Percentiles rank a stretch among this genome's conserved stretches.
phyloP scores from a whole-genome alignment of 2,329 filamentous ascomycete genomes.

The Blastomyces parvus region DNA sequence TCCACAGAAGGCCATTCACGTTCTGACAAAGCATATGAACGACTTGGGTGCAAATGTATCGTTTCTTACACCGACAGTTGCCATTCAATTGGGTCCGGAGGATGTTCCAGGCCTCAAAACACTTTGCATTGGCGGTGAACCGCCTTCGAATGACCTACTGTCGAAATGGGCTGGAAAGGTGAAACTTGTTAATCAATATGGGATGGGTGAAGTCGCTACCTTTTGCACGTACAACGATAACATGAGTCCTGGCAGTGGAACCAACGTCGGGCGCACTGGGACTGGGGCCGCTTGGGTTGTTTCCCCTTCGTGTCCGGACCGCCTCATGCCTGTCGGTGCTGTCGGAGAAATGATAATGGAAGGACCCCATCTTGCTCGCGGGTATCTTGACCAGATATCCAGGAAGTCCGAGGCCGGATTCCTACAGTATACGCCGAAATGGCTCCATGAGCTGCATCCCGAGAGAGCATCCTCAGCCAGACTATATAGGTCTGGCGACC shows the following conservation, averaged over 20 bases:
- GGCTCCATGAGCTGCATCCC: conserved; percentile 41
- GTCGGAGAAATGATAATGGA: conserved; percentile 31
- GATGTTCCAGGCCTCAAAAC: conserved; percentile 19
- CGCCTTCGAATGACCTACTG: conserved; percentile 16
- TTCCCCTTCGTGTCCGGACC: conserved; percentile 25
- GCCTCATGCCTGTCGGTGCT: conserved; percentile 30
- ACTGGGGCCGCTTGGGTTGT: conserved; percentile 25
- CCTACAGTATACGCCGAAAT: conserved; percentile 44
- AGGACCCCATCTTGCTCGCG: conserved; percentile 30
- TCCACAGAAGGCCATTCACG: conserved; percentile 13
- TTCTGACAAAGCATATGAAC: conserved; percentile 17
- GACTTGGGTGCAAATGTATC: conserved; percentile 17
- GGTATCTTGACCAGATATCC: conserved; percentile 32
- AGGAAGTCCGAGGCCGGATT: conserved; percentile 26
- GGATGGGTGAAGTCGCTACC: conserved; percentile 19
- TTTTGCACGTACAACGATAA: conserved; percentile 11
- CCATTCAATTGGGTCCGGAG: conserved; percentile 16
- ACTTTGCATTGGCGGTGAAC: conserved; percentile 21
- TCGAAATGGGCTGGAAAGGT: conserved; percentile 17
- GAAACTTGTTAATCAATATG: conserved; percentile 20
- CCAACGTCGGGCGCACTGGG: conserved; percentile 10
- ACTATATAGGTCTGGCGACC: conserved; percentile 78
- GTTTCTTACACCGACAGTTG: conserved; percentile 21
- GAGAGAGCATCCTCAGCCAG: conserved; percentile 51
- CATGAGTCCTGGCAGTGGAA: conserved; percentile 3